phyloP scores from a whole-genome alignment of 805 yeast genomes.

The Vanderwaltozyma polyspora region DNA sequence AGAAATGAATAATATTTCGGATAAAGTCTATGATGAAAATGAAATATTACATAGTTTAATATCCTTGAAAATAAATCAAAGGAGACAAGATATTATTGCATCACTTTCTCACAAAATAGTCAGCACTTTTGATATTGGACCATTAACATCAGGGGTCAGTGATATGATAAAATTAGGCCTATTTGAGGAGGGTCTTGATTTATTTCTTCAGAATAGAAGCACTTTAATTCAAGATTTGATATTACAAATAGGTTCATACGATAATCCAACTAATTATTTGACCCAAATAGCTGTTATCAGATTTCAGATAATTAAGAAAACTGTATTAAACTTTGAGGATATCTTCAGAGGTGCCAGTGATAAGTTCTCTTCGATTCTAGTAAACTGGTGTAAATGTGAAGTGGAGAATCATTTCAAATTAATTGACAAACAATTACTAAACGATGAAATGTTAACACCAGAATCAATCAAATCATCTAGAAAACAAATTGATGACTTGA shows the following conservation, averaged over 20 bases:
- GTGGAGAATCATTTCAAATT: slow-evolving; percentile 47
- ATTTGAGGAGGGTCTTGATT: slow-evolving; percentile 37
- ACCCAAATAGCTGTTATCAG: slow-evolving; percentile 52
- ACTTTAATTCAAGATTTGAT: slow-evolving; percentile 37
- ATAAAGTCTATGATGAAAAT: slow-evolving; percentile 19
- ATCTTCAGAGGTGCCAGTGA: slow-evolving; percentile 34
- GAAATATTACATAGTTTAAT: slow-evolving; percentile 25
- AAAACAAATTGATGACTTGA: slow-evolving; percentile 52
- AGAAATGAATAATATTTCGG: slow-evolving; percentile 2
- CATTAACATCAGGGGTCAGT: slow-evolving; percentile 18
- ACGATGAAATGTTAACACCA: slow-evolving; percentile 42
- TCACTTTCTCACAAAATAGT: slow-evolving; percentile 28
- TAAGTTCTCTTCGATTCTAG: slow-evolving; percentile 42
- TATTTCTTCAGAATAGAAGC: slow-evolving; percentile 39
- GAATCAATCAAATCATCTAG: slow-evolving; percentile 45
- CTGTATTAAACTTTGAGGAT: slow-evolving; percentile 42
- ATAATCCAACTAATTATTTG: slow-evolving; percentile 49
- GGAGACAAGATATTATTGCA: slow-evolving; percentile 24
- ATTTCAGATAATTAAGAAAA: slow-evolving; percentile 48
- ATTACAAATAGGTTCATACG: slow-evolving; percentile 34
- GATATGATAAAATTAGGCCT: slow-evolving; percentile 32
- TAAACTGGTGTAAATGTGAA: slow-evolving; percentile 68
- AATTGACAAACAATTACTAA: slow-evolving; percentile 57
- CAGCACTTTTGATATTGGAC: slow-evolving; percentile 19
- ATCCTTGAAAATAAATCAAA: slow-evolving; percentile 23